Conservation (phyloP, 139 green algal species). For the Gonium pectorale region DNA sequence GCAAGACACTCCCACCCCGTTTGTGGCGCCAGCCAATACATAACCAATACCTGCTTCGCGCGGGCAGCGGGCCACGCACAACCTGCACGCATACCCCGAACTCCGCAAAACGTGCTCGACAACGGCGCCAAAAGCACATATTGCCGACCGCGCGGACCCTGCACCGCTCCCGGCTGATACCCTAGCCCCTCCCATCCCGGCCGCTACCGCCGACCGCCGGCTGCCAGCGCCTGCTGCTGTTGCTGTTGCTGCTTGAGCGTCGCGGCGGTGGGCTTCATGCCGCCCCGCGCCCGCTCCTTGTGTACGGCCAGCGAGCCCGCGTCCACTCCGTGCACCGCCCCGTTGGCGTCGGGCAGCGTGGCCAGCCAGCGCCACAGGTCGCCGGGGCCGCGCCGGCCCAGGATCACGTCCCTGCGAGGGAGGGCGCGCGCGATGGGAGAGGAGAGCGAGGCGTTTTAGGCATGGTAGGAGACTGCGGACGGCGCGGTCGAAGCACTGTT, state of each 20-base stretch:
- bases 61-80: too few relatives aligned
- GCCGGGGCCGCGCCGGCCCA: constrained; percentile 33
- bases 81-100: too few relatives aligned
- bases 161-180: neutral
- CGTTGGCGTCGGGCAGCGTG: constrained; percentile 67
- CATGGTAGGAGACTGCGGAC: too few relatives aligned
- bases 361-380: constrained; percentile 65
- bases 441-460: too few relatives aligned
- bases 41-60: too few relatives aligned
- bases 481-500: too few relatives aligned
- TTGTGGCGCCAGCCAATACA: too few relatives aligned
- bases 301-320: constrained; percentile 60
- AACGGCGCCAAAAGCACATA: neutral
- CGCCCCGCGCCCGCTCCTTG: neutral
- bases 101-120: too few relatives aligned
- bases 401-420: constrained; percentile 43
- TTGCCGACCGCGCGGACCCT: neutral
- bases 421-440: neutral
- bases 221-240: neutral
- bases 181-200: neutral
- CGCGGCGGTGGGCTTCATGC: constrained; percentile 38
- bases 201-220: too few relatives aligned
- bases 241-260: constrained; percentile 30
- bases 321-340: constrained; percentile 59
- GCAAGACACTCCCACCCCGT: too few relatives aligned